Percentiles rank a stretch among this genome's conserved stretches.
These are phyloP conservation scores for Bryum argenteum DNA, from an alignment of 225 moss, liverwort and hornwort species.

Conservation along the genomic window DNA sequence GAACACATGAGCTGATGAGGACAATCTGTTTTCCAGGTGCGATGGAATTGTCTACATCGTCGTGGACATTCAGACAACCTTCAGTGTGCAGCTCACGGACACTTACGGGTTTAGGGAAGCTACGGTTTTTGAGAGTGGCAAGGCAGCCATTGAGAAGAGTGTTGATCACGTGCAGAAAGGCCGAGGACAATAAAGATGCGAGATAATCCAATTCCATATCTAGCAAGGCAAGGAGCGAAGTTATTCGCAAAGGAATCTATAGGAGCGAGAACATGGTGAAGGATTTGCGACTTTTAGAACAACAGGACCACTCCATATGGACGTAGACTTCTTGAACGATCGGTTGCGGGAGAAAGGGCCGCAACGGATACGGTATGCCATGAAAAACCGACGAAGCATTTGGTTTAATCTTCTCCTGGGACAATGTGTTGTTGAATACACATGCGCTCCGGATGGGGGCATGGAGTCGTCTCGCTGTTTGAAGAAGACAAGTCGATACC, in stretches of 20 bases:
- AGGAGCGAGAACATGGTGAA: constrained; percentile 95
- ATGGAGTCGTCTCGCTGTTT: constrained; percentile 80
- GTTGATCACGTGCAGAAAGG: constrained; percentile 31
- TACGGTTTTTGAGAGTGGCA: constrained; percentile 26
- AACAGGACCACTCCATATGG: constrained; percentile 83
- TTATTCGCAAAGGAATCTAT: constrained; percentile 68
- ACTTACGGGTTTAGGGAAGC: constrained; percentile 24
- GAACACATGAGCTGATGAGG: constrained; percentile 18
- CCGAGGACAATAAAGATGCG: constrained; percentile 34
- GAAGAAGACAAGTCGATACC: constrained; percentile 69
- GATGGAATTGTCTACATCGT: constrained; percentile 46
- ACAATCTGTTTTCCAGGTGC: constrained; percentile 27
- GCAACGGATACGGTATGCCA: constrained; percentile 92
- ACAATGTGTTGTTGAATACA: constrained; percentile 92
- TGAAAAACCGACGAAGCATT: constrained; percentile 99
- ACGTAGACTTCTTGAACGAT: constrained; percentile 93
- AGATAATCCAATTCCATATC: constrained; percentile 53
- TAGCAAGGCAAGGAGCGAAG: constrained; percentile 62
- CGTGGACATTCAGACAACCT: constrained; percentile 41
- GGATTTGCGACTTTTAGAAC: constrained; percentile 89
- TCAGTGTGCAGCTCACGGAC: constrained; percentile 18
- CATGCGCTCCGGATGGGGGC: constrained; percentile 80
- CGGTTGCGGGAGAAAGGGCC: constrained; percentile 95
- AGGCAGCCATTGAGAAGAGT: constrained; percentile 31
- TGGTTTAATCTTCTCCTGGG: constrained; percentile 97